Conservation (phyloP, 2,329 filamentous ascomycete species). For the Fusarium liriodendri region DNA sequence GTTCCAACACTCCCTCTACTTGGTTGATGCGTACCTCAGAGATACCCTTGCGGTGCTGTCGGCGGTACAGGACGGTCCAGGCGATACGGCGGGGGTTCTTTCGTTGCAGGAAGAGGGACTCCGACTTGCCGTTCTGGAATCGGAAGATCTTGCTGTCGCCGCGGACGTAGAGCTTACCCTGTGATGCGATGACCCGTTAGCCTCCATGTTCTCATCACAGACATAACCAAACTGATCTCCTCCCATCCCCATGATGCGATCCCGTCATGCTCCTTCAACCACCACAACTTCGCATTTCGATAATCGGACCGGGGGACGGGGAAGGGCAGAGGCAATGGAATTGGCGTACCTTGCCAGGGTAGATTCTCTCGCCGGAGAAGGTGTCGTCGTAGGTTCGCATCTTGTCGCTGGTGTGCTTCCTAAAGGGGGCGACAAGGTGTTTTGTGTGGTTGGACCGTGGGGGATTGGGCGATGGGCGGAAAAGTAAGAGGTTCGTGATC, state of each 20-base stretch:
- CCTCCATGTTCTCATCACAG: slow-evolving; percentile 30
- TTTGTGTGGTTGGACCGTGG: slow-evolving; percentile 51
- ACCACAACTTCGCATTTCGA: slow-evolving; percentile 30
- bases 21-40: slow-evolving; percentile 83
- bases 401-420: slow-evolving; percentile 58
- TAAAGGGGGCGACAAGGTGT: slow-evolving; percentile 54
- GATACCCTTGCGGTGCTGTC: slow-evolving; percentile 99
- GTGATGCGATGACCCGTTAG: slow-evolving; percentile 49
- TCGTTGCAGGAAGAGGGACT: slow-evolving; percentile 99
- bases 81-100: slow-evolving; percentile 99
- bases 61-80: slow-evolving; percentile 98
- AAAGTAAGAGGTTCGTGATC: slow-evolving; percentile 49
- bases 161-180: slow-evolving; percentile 99
- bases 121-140: slow-evolving; percentile 99
- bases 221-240: slow-evolving; percentile 15
- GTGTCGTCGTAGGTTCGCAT: slow-evolving; percentile 76
- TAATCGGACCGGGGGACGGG: slow-evolving; percentile 38
- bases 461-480: slow-evolving; percentile 50
- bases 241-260: slow-evolving; percentile 22
- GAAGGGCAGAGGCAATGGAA: background rate
- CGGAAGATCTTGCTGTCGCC: slow-evolving; percentile 99
- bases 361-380: slow-evolving; percentile 75
- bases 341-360: slow-evolving; percentile 72
- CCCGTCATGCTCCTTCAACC: slow-evolving; percentile 11
- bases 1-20: background rate